These are phyloP conservation scores for Candida sojae DNA, from an alignment of 1,139 yeast genomes.

Conservation along the genomic window DNA sequence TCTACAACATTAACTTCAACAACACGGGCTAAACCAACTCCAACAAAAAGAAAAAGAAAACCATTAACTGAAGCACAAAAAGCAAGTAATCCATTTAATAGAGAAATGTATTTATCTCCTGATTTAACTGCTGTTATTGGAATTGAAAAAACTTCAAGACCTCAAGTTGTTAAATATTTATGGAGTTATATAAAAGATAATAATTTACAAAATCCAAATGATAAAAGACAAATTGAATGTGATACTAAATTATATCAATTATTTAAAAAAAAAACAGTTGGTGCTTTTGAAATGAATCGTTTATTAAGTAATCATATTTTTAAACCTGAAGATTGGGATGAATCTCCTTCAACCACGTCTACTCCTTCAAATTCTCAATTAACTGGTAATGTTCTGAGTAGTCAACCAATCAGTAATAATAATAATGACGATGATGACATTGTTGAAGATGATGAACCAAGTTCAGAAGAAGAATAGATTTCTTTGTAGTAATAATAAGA, in stretches of 20 bases:
- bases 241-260: conserved; percentile 62
- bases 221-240: conserved; percentile 66
- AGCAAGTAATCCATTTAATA: conserved; percentile 34
- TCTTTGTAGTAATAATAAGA: too few relatives aligned
- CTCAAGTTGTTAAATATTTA: conserved; percentile 68
- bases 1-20: conserved; percentile 11
- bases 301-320: conserved; percentile 53
- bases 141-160: conserved; percentile 51
- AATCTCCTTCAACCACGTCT: background rate
- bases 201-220: conserved; percentile 67
- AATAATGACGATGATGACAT: conserved; percentile 1
- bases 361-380: background rate
- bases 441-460: conserved; percentile 3
- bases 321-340: conserved; percentile 37
- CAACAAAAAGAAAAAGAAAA: conserved; percentile 7
- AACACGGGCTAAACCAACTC: background rate
- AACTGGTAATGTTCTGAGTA: background rate
- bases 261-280: conserved; percentile 59
- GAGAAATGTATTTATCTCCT: conserved; percentile 47
- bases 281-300: conserved; percentile 72
- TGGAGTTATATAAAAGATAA: conserved; percentile 75
- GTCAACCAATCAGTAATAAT: background rate
- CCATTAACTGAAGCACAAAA: conserved; percentile 8
- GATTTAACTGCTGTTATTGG: conserved; percentile 50
- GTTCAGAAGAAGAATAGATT: conserved; percentile 10